Evolutionary conservation across 2,329 filamentous ascomycete genomes (phyloP).

Genomic region (Xylariaceae sp.): DNA sequence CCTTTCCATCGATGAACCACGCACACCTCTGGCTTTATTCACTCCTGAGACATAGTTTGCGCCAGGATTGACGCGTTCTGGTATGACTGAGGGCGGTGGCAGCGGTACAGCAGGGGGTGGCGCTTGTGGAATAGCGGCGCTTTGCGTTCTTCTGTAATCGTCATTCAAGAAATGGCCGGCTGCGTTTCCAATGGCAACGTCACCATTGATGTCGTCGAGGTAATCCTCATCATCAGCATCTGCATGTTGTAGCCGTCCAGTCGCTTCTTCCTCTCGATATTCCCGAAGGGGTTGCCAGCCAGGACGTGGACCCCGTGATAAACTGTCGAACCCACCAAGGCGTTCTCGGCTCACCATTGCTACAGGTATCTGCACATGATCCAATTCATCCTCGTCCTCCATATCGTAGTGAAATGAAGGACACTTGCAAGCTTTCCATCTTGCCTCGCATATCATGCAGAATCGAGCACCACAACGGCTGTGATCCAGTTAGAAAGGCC

Average conservation of each 20-base stretch:
- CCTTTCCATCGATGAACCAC: slow-evolving; percentile 44
- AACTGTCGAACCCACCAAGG: slow-evolving; percentile 25
- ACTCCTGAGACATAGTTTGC: slow-evolving; percentile 43
- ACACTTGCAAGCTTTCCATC: slow-evolving; percentile 81
- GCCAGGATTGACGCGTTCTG: slow-evolving; percentile 36
- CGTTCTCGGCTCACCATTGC: slow-evolving; percentile 37
- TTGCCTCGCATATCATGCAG: slow-evolving; percentile 77
- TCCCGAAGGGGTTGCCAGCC: slow-evolving; percentile 43
- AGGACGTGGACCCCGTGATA: slow-evolving; percentile 29
- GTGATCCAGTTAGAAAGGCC: slow-evolving; percentile 25
- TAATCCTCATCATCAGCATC: slow-evolving; percentile 38
- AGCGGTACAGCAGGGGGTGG: slow-evolving; percentile 32
- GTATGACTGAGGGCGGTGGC: slow-evolving; percentile 28
- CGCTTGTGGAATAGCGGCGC: slow-evolving; percentile 34
- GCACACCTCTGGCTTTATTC: slow-evolving; percentile 41
- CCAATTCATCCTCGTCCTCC: slow-evolving; percentile 50
- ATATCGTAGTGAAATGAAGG: slow-evolving; percentile 69
- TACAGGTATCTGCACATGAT: slow-evolving; percentile 49
- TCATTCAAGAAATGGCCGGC: slow-evolving; percentile 59
- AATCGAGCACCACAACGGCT: slow-evolving; percentile 76
- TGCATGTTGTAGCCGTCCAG: slow-evolving; percentile 36
- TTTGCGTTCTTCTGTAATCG: slow-evolving; percentile 45
- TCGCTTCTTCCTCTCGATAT: slow-evolving; percentile 41
- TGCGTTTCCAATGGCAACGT: slow-evolving; percentile 47
- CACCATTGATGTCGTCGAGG: slow-evolving; percentile 36